phyloP scores from a whole-genome alignment of 495 filamentous ascomycete genomes.

The Pseudomonodictys pantanalensis region DNA sequence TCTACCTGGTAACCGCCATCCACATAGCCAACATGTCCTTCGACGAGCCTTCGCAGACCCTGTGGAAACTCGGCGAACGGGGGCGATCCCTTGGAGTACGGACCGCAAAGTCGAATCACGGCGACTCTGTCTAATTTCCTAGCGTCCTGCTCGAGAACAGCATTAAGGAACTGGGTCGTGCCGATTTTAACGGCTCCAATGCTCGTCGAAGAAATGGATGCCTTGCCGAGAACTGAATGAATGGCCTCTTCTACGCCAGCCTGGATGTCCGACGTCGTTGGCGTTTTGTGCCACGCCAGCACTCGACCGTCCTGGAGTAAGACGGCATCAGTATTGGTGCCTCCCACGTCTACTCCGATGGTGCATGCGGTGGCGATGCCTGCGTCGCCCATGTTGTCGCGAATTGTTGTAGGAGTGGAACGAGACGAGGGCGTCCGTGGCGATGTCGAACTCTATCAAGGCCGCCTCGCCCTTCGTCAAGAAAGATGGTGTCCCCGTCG shows the following conservation, averaged over 20 bases:
- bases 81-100: constrained; percentile 50
- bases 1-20: constrained; percentile 50
- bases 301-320: constrained; percentile 37
- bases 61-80: constrained; percentile 48
- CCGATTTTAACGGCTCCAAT: constrained; percentile 57
- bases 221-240: not conserved
- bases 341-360: constrained; percentile 19
- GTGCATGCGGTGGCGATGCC: too few relatives aligned
- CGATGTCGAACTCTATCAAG: too few relatives aligned
- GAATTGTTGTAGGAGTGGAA: not conserved
- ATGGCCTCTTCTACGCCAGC: constrained; percentile 42
- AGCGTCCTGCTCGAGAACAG: constrained; percentile 47
- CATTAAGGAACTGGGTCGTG: constrained; percentile 61
- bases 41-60: constrained; percentile 36
- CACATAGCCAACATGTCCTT: constrained; percentile 44
- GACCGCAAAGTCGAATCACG: constrained; percentile 52
- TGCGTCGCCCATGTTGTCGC: too few relatives aligned
- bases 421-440: not conserved
- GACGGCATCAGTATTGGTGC: constrained; percentile 61
- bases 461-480: too few relatives aligned
- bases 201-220: constrained; percentile 13
- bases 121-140: constrained; percentile 51
- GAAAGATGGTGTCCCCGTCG: too few relatives aligned
- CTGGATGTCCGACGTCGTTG: constrained; percentile 55
- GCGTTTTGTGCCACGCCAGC: constrained; percentile 6